A percentile compares a stretch with the other conserved stretches of the same genome.
These are phyloP conservation scores for Fusarium illudens DNA, from an alignment of 2,329 filamentous ascomycete species.

Conservation along the genomic window DNA sequence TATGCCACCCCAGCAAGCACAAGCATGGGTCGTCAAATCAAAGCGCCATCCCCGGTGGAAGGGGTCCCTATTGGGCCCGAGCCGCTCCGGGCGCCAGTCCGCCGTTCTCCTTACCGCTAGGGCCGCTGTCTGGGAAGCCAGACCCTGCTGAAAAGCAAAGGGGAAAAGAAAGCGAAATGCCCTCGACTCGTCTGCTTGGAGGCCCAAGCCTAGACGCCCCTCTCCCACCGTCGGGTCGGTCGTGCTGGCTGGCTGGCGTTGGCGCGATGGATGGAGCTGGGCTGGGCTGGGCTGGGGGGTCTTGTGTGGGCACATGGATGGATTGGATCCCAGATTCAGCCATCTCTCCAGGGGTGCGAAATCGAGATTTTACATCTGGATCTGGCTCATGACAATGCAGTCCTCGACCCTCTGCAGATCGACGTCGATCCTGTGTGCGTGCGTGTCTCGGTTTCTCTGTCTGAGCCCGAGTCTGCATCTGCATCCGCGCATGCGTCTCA, in stretches of 20 bases:
- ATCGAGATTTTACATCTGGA: slow-evolving; percentile 42
- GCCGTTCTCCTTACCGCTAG: neutral
- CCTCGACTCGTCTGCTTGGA: neutral
- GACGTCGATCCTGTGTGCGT: slow-evolving; percentile 36
- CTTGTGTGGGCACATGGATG: neutral
- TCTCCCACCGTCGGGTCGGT: neutral
- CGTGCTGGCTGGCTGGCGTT: slow-evolving; percentile 1
- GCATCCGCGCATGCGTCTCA: neutral
- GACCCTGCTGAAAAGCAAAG: neutral
- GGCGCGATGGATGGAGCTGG: neutral
- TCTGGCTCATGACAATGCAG: slow-evolving; percentile 32
- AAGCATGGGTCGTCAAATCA: too few relatives aligned
- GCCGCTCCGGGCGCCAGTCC: slow-evolving; percentile 20
- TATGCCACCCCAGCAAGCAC: slow-evolving; percentile 17
- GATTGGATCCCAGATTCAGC: slow-evolving; percentile 1
- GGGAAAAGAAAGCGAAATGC: neutral
- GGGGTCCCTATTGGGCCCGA: slow-evolving; percentile 30
- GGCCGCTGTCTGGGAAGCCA: neutral
- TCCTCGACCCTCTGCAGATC: slow-evolving; percentile 33
- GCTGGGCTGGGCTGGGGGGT: neutral
- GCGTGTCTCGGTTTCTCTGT: slow-evolving; percentile 18
- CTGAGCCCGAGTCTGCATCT: neutral
- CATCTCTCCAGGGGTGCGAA: slow-evolving; percentile 24
- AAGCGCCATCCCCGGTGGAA: slow-evolving; percentile 30
- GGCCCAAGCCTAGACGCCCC: neutral